phyloP scores from a whole-genome alignment of 805 yeast species.

The Helenozyma rhizophorensis region DNA sequence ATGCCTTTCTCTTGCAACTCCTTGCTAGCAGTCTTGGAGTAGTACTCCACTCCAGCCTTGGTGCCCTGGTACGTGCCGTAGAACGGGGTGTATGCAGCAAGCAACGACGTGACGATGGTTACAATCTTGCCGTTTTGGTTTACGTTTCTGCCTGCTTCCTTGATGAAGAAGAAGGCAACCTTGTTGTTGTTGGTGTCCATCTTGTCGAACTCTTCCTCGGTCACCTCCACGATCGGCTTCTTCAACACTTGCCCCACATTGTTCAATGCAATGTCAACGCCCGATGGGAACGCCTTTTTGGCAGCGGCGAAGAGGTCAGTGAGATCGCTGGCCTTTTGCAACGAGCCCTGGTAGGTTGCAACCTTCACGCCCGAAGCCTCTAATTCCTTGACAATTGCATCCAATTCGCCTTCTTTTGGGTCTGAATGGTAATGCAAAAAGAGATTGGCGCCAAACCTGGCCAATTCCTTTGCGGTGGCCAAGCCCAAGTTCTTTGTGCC shows the following conservation, averaged over 20 bases:
- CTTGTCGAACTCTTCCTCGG: constrained; percentile 51
- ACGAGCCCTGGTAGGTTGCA: constrained; percentile 38
- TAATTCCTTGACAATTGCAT: constrained; percentile 34
- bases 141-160: constrained; percentile 50
- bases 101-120: constrained; percentile 55
- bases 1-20: constrained; percentile 43
- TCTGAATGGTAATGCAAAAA: constrained; percentile 53
- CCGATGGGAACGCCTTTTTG: constrained; percentile 39
- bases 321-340: constrained; percentile 39
- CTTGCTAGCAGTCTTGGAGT: constrained; percentile 51
- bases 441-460: constrained; percentile 49
- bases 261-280: constrained; percentile 60
- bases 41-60: constrained; percentile 52
- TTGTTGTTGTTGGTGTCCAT: constrained; percentile 55
- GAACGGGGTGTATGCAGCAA: constrained; percentile 59
- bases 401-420: constrained; percentile 32
- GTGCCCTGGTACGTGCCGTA: constrained; percentile 55
- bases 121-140: constrained; percentile 52
- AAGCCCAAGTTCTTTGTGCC: constrained; percentile 62
- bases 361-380: constrained; percentile 33
- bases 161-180: constrained; percentile 57
- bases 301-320: constrained; percentile 45
- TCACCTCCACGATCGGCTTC: constrained; percentile 50
- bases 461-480: constrained; percentile 49
- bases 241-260: constrained; percentile 65